Conservation (phyloP, 1,139 yeast genomes). For the Zygoascus hellenicus region DNA sequence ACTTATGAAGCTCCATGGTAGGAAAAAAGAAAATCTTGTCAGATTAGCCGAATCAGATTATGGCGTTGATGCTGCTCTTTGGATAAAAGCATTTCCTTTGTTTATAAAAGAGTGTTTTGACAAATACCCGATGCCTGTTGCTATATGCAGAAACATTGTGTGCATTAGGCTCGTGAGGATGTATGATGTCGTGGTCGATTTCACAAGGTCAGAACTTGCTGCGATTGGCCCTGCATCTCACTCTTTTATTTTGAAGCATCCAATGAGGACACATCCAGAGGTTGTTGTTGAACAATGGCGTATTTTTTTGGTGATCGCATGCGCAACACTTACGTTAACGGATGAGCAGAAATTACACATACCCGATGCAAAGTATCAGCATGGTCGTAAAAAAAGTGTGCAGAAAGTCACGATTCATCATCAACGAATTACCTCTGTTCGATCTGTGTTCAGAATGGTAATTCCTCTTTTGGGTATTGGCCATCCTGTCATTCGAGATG, state of each 20-base stretch:
- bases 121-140: conserved; percentile 88
- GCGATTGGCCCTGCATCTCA: conserved; percentile 16
- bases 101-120: conserved; percentile 68
- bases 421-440: conserved; percentile 88
- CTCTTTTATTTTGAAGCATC: conserved; percentile 27
- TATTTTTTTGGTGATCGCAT: conserved; percentile 81
- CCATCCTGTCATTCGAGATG: conserved; percentile 70
- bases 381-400: conserved; percentile 60
- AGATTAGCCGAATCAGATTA: conserved; percentile 84
- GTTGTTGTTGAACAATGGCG: conserved; percentile 82
- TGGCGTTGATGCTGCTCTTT: conserved; percentile 91
- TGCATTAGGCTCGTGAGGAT: conserved; percentile 85
- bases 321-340: conserved; percentile 85
- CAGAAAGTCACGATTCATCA: conserved; percentile 75
- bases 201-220: conserved; percentile 11
- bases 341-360: conserved; percentile 72
- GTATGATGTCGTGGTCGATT: conserved; percentile 62
- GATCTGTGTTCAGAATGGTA: conserved; percentile 82
- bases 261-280: conserved; percentile 53
- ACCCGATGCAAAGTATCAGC: conserved; percentile 40
- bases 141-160: conserved; percentile 86
- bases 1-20: conserved; percentile 55
- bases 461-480: conserved; percentile 71
- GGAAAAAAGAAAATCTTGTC: conserved; percentile 57
- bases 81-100: conserved; percentile 85